Evolutionary conservation across 108 stramenopile genomes (phyloP).

Genomic region (Nitzschia sp.): DNA sequence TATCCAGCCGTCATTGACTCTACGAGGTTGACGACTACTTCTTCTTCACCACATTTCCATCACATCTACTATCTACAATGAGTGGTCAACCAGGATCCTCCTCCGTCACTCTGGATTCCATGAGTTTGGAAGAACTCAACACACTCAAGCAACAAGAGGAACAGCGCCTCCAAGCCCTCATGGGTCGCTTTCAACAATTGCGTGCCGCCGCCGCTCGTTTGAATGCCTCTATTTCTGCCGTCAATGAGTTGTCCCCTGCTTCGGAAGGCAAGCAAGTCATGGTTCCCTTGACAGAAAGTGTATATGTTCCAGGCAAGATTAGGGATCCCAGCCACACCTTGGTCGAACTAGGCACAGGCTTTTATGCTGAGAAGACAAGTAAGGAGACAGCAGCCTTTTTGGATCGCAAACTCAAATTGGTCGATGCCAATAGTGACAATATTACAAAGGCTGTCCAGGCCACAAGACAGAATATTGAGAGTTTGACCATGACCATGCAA

Average conservation of each 20-base stretch:
- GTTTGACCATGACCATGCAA: slow-evolving; percentile 77
- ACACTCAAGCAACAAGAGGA: slow-evolving; percentile 79
- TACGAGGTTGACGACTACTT: too few relatives aligned
- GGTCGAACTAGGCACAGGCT: slow-evolving; percentile 88
- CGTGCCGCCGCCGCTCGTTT: slow-evolving; percentile 77
- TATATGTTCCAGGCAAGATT: slow-evolving; percentile 84
- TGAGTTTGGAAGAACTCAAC: slow-evolving; percentile 83
- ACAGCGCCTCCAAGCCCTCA: slow-evolving; percentile 61
- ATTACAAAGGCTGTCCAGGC: slow-evolving; percentile 63
- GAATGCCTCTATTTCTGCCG: slow-evolving; percentile 53
- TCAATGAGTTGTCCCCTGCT: slow-evolving; percentile 42
- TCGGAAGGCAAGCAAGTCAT: slow-evolving; percentile 70
- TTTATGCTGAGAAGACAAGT: slow-evolving; percentile 71
- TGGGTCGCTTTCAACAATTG: slow-evolving; percentile 66
- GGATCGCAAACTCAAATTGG: slow-evolving; percentile 71
- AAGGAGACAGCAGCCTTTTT: slow-evolving; percentile 67
- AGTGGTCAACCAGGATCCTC: neutral
- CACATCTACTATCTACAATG: too few relatives aligned
- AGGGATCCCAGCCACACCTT: slow-evolving; percentile 70
- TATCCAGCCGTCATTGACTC: too few relatives aligned
- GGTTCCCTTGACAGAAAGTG: slow-evolving; percentile 83
- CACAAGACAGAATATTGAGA: slow-evolving; percentile 66
- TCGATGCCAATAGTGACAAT: slow-evolving; percentile 82
- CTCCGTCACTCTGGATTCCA: slow-evolving; percentile 64
- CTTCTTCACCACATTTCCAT: too few relatives aligned